Base-by-base conservation (phyloP, 768 basidiomycete species). In the Serendipita vermifera region DNA sequence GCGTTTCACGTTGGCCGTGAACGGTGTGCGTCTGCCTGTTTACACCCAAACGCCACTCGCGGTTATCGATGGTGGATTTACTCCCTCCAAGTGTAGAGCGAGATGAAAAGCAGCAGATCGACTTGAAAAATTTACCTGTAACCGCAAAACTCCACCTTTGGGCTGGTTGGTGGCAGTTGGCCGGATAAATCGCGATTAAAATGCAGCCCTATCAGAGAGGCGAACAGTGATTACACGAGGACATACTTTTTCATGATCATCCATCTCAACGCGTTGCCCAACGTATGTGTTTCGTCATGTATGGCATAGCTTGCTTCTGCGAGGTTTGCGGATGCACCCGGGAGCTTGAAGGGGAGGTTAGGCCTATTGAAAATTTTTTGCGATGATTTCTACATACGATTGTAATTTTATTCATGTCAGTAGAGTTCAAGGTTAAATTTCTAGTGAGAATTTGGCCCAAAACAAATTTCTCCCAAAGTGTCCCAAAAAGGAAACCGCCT, bases 241-340 rank as follows among this genome's bases (percentile, higher is more conserved):
- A 64, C 83, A 56, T 62, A 98, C 96, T 99, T 94, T 73, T 97
- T 96, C 94, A 98, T 98, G 58, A 98, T 67, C 85, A 98, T 98
- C 92, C 92, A 99, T 33, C 94, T 72, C 35, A 98, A 74, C 0
- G 90, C 78, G 63, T 99, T 99, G 3, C 96, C 96, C 26, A 98
- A 80, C 1, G 94, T 98, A 69, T 99, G 94, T 1, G 89, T 84
- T 72, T 99, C 96, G 64, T 97, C 84, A 65, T 83, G 75, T 41
- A 98, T 84, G 66, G 87, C 87, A 71, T 83, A 99, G 1, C 94
- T 97, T 4, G 87, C 92, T 4, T 87, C 81, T 15, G 88, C 87
- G 61, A 92, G 74, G 65, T 93, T 87, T 0, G 82, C 72, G 36
- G 82, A 72, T 17, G 88, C 85, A 55, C 89, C 88, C 62, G 83